Evolutionary conservation across 345 rosid genomes (phyloP).

Genomic region (Euphorbia peplus): DNA sequence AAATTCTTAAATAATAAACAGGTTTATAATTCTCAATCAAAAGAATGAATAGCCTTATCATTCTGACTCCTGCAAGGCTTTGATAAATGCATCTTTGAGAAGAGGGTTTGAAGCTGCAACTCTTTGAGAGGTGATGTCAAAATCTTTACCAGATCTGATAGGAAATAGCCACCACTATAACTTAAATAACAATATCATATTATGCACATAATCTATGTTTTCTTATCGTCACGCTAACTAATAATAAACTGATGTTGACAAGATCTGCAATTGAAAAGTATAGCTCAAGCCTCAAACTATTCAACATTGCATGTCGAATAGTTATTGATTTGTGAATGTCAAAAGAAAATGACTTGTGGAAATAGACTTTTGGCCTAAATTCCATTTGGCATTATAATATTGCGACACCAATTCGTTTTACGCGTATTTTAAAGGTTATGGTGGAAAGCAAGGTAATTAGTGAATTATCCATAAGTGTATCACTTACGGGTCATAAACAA

Average conservation of each 20-base stretch:
- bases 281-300: neutral
- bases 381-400: neutral
- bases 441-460: neutral
- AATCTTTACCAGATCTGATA: slow-evolving; percentile 78
- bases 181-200: slow-evolving; percentile 1
- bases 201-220: slow-evolving; percentile 5
- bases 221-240: neutral
- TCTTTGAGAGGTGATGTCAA: slow-evolving; percentile 74
- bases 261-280: neutral
- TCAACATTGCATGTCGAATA: slow-evolving; percentile 5
- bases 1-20: neutral
- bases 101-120: slow-evolving; percentile 82
- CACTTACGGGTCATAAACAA: slow-evolving; percentile 89
- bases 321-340: neutral
- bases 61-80: slow-evolving; percentile 50
- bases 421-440: neutral
- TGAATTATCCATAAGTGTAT: neutral
- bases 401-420: neutral
- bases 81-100: slow-evolving; percentile 67
- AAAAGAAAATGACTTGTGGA: neutral
- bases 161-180: slow-evolving; percentile 18
- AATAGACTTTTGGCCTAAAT: slow-evolving; percentile 1
- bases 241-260: neutral
- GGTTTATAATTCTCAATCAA: neutral
- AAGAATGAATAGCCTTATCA: slow-evolving; percentile 19